A percentile compares a stretch with the other conserved stretches of the same genome.
phyloP scores from a whole-genome alignment of 2,329 filamentous ascomycete genomes.

The Lecanosticta acicola region DNA sequence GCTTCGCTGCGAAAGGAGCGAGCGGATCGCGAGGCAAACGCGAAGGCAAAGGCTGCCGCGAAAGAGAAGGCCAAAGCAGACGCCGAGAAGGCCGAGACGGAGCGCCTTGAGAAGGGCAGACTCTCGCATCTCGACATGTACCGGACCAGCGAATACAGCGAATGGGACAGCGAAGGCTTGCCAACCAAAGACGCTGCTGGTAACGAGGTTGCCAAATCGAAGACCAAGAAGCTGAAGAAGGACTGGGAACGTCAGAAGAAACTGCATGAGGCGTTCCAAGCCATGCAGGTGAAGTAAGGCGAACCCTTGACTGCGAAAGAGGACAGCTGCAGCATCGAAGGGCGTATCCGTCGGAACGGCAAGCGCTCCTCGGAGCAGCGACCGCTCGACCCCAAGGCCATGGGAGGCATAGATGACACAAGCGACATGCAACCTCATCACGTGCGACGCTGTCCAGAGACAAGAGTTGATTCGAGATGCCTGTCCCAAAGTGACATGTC shows the following conservation, averaged over 20 bases:
- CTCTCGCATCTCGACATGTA: constrained; percentile 56
- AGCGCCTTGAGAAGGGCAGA: constrained; percentile 51
- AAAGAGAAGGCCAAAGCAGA: constrained; percentile 50
- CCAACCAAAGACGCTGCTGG: constrained; percentile 73
- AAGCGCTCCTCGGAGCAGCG: too few relatives aligned
- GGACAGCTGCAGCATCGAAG: too few relatives aligned
- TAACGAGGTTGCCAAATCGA: constrained; percentile 72
- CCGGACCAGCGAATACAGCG: constrained; percentile 53
- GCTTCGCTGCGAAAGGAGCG: constrained; percentile 46
- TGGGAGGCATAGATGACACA: too few relatives aligned
- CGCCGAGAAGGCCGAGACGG: constrained; percentile 43
- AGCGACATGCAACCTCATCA: too few relatives aligned
- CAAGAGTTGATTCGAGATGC: too few relatives aligned
- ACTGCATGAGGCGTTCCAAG: constrained; percentile 58
- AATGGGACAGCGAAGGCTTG: constrained; percentile 77
- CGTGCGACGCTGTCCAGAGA: too few relatives aligned
- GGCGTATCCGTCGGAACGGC: too few relatives aligned
- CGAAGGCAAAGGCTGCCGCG: constrained; percentile 41
- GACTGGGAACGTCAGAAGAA: constrained; percentile 90
- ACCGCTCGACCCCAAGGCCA: too few relatives aligned
- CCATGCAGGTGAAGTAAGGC: constrained; percentile 1
- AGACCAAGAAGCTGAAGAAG: constrained; percentile 77
- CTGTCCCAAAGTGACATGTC: too few relatives aligned
- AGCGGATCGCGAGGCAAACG: constrained; percentile 49
- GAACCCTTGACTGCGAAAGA: neutral